Conservation (phyloP, 805 yeast genomes). For the Ogataea salicorniae region DNA sequence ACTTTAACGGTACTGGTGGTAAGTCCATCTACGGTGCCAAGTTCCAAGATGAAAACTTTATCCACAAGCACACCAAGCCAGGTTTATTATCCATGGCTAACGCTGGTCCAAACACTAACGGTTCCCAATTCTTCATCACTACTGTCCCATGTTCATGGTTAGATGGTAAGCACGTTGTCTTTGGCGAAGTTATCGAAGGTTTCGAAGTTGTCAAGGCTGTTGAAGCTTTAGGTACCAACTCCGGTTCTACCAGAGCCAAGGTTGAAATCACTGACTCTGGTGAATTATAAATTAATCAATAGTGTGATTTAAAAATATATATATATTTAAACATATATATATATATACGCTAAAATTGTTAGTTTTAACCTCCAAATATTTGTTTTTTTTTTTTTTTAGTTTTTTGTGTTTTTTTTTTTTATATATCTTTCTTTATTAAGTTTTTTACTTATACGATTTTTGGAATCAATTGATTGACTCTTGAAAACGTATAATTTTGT, state of each 20-base stretch:
- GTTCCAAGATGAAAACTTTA: conserved; percentile 59
- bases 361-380: not conserved
- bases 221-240: conserved; percentile 57
- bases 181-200: conserved; percentile 71
- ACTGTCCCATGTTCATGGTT: conserved; percentile 75
- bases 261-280: conserved; percentile 56
- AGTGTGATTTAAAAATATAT: too few species aligned
- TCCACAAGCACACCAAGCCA: conserved; percentile 68
- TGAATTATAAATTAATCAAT: conserved; percentile 36
- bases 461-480: too few species aligned
- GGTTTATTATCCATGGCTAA: conserved; percentile 90
- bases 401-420: not conserved
- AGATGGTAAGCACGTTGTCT: conserved; percentile 75
- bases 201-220: conserved; percentile 73
- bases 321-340: too few species aligned
- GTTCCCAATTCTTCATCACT: conserved; percentile 86
- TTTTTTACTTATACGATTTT: too few species aligned
- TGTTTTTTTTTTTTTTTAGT: not conserved
- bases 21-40: conserved; percentile 74
- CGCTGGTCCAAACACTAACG: conserved; percentile 89
- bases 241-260: conserved; percentile 46
- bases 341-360: too few species aligned
- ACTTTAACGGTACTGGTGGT: conserved; percentile 92
- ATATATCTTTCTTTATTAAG: too few species aligned
- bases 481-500: too few species aligned